Base-by-base conservation (phyloP, 2,329 filamentous ascomycete species). In the Epichloe typhina region DNA sequence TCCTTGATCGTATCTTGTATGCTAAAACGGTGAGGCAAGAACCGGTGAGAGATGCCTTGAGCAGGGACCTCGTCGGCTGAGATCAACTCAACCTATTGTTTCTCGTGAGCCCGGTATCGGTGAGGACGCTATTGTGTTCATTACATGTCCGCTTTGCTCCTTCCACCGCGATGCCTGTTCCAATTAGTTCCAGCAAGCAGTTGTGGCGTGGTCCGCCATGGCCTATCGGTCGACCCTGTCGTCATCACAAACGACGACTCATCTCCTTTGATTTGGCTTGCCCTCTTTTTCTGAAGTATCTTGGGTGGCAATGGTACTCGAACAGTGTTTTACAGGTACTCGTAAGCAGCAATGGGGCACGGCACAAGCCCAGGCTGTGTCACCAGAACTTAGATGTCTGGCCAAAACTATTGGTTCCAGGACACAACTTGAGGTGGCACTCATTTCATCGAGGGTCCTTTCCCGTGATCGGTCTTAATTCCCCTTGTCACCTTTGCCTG, bases 181-280 rank as follows among this genome's bases (percentile, higher is more conserved):
- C 36, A 46, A n/a, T 21, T 26, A 23, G 36, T 36, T 23, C 23
- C 21, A 37, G 36, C 33, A 50, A 40, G 36, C 6, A 46, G 21
- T 23, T 38, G 42, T 45, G 42, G 42, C 47, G 36, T 45, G 40
- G 17, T 17, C 17, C 39, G 8, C 17, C 17, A 19, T 12, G 26
- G 23, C 48, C 39, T 23, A 40, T 45, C n/a, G 23, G 36, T 39
- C 42, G 39, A 45, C n/a, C 7, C 17, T 21, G 42, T 21, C 35
- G n/a, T 40, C 42, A 35, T 50, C 41, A 50, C 7, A 43, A 31
- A 49, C 47, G 39, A 49, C 33, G 39, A 37, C 33, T 21, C 46
- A 40, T 15, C 39, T 35, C 39, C 39, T 23, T 23, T 9, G n/a
- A 26, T 26, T 42, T 37, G 19, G 26, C 36, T 15, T 42, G 17